Conservation (phyloP, 2,329 filamentous ascomycete genomes). For the Ophiostoma populinum region DNA sequence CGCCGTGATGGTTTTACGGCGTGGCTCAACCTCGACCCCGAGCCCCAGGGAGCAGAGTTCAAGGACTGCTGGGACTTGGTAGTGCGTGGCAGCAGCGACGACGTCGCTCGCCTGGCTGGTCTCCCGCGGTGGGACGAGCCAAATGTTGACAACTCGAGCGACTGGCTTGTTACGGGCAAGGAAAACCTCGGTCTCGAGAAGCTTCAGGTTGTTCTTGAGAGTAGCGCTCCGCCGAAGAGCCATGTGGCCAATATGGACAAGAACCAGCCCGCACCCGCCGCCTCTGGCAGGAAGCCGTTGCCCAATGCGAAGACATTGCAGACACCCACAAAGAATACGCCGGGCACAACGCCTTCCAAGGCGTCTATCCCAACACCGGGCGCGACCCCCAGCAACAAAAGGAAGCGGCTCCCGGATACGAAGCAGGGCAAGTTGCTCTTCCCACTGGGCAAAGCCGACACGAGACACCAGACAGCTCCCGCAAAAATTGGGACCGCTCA, state of each 20-base stretch:
- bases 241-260: too few relatives aligned
- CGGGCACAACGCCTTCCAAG: conserved; percentile 19
- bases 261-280: too few relatives aligned
- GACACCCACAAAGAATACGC: too few relatives aligned
- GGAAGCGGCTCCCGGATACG: conserved; percentile 20
- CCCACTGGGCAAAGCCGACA: conserved; percentile 9
- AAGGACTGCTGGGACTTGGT: conserved; percentile 90
- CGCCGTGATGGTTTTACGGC: conserved; percentile 72
- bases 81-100: conserved; percentile 72
- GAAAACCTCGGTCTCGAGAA: conserved; percentile 21
- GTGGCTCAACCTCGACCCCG: conserved; percentile 85
- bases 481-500: not conserved
- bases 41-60: conserved; percentile 67
- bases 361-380: conserved; percentile 37
- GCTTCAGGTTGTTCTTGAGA: conserved; percentile 25
- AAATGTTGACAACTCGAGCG: conserved; percentile 24
- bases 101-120: conserved; percentile 58
- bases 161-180: conserved; percentile 26
- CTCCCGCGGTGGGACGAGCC: conserved; percentile 42
- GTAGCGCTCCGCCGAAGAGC: conserved; percentile 12
- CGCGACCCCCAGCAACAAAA: conserved; percentile 34
- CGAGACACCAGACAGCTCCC: conserved; percentile 1
- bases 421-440: conserved; percentile 38
- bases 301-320: conserved; percentile 4
- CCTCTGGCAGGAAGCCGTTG: too few relatives aligned